Evolutionary conservation across 108 stramenopile species (phyloP), one percentile per base, ranked within the genome.

Genomic region (Fistulifera solaris): DNA sequence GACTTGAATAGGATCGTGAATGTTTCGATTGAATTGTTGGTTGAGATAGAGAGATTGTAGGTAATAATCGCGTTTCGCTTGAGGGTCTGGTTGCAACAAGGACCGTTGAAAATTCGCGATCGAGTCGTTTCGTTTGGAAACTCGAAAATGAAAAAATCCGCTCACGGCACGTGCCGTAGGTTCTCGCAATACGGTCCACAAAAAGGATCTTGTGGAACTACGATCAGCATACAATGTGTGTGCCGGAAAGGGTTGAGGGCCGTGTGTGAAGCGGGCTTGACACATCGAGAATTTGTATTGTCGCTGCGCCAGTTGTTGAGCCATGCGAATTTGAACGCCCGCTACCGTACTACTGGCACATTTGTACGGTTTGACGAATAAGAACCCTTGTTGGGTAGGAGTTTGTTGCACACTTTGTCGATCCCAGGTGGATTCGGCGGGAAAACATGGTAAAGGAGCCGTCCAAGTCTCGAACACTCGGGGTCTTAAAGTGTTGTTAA

Each of bases 101-200:
- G 19, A 59, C 6, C 31, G 27, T 18, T 5, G 17, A 21, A 65
- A 63, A 26, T 61, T 52, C 38, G 40, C 61, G 10, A 70, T 72
- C 11, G 57, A 56, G 7, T 71, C 65, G 41, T 59, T 40, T 38
- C 52, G 19, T 16, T 59, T 43, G 15, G 72, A 68, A 5, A 78
- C 69, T 40, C 40, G 38, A 45, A 74, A 71, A 46, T 78, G 72
- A 53, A 68, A 74, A 42, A 74, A 78, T 11, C 61, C 52, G 12
- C 54, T 58, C 6, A 66, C 61, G 45, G 52, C 61, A 25, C 77
- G 69, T 40, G 44, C 14, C 27, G 66, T 66, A 2, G 77, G 77
- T 16, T 78, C 60, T 25, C 77, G 61, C 4, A 78, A 0, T 38
- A 78, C 27, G 8, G 68, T 64, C 62, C 65, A 78, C n/a, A 74